phyloP scores from a whole-genome alignment of 192 early-diverging fungal species.

The Coemansia sp. region DNA sequence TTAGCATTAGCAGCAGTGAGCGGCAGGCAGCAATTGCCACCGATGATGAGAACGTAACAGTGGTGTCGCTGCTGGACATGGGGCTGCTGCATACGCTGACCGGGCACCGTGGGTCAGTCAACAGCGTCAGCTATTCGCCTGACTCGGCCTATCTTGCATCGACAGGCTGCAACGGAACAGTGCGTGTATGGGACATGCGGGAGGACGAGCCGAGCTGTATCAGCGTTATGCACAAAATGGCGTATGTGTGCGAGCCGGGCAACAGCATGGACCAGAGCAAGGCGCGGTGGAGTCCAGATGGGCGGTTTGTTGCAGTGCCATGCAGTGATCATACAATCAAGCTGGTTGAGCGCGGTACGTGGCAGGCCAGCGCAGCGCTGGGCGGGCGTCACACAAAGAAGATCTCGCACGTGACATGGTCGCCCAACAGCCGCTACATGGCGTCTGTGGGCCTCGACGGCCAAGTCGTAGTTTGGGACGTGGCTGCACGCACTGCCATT shows the following conservation, averaged over 20 bases:
- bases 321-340: slow-evolving; percentile 48
- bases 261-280: slow-evolving; percentile 39
- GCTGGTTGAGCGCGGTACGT: slow-evolving; percentile 33
- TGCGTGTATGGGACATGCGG: slow-evolving; percentile 66
- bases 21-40: slow-evolving; percentile 48
- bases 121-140: slow-evolving; percentile 39
- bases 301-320: slow-evolving; percentile 61
- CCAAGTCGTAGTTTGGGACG: slow-evolving; percentile 68
- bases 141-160: slow-evolving; percentile 47
- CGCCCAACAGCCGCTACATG: slow-evolving; percentile 63
- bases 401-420: slow-evolving; percentile 61
- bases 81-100: slow-evolving; percentile 31
- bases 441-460: slow-evolving; percentile 53
- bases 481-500: slow-evolving; percentile 52
- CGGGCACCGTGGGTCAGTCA: slow-evolving; percentile 39
- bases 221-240: slow-evolving; percentile 37
- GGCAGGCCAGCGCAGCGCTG: slow-evolving; percentile 35
- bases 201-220: slow-evolving; percentile 44
- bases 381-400: slow-evolving; percentile 43
- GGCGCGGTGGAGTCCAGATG: slow-evolving; percentile 66
- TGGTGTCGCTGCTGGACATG: slow-evolving; percentile 49
- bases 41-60: slow-evolving; percentile 38
- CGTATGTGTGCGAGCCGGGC: slow-evolving; percentile 50
- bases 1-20: slow-evolving; percentile 43
- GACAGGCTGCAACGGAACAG: slow-evolving; percentile 60